A percentile compares a stretch with the other conserved stretches of the same genome.
These are phyloP conservation scores for Termitomyces sp. DNA, from an alignment of 768 basidiomycete species.

Conservation along the genomic window DNA sequence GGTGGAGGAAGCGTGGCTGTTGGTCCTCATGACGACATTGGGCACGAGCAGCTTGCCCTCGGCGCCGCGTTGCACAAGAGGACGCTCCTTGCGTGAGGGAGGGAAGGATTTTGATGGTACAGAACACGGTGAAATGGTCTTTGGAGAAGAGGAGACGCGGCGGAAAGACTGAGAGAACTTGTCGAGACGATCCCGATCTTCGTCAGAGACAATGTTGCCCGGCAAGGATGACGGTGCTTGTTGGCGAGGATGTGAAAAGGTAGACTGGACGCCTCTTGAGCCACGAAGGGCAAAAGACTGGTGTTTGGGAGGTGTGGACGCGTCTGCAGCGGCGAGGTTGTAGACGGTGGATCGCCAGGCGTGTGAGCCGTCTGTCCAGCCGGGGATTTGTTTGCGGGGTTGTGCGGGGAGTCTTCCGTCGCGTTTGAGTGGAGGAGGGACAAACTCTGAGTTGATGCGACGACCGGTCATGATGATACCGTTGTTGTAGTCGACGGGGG, in stretches of 20 bases:
- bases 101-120: slow-evolving; percentile 34
- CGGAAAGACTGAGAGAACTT: slow-evolving; percentile 57
- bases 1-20: slow-evolving; percentile 30
- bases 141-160: slow-evolving; percentile 42
- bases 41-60: slow-evolving; percentile 62
- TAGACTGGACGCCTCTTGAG: slow-evolving; percentile 46
- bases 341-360: slow-evolving; percentile 70
- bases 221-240: slow-evolving; percentile 5
- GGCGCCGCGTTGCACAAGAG: slow-evolving; percentile 54
- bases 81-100: slow-evolving; percentile 42
- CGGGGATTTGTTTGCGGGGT: slow-evolving; percentile 47
- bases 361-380: slow-evolving; percentile 66
- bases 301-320: slow-evolving; percentile 31
- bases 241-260: slow-evolving; percentile 23
- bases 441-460: slow-evolving; percentile 44
- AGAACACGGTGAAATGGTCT: slow-evolving; percentile 28
- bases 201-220: slow-evolving; percentile 11
- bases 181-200: slow-evolving; percentile 42
- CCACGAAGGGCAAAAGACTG: slow-evolving; percentile 49
- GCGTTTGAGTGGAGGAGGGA: slow-evolving; percentile 39
- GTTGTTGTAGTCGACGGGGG: slow-evolving; percentile 39
- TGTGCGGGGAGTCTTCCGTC: slow-evolving; percentile 26
- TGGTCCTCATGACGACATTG: slow-evolving; percentile 37
- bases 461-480: slow-evolving; percentile 71
- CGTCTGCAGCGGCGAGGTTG: slow-evolving; percentile 40